Conservation (phyloP, 129 eudicot genomes). For the Scalesia atractyloides region DNA sequence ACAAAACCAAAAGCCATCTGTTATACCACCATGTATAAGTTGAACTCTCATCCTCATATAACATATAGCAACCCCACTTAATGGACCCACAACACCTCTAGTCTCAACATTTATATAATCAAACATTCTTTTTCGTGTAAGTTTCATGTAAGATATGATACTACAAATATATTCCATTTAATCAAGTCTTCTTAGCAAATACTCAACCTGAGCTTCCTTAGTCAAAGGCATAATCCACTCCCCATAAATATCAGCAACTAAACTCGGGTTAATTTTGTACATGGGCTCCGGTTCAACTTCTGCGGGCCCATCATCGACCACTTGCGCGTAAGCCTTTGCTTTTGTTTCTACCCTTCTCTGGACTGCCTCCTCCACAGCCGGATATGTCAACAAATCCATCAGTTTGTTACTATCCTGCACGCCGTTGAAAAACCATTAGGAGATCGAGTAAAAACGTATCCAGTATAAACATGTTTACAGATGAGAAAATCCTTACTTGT, state of each 20-base stretch:
- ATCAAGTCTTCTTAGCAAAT: constrained; percentile 74
- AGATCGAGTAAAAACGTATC: background rate
- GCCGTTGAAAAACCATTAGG: background rate
- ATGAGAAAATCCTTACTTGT: constrained; percentile 45
- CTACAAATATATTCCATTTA: constrained; percentile 6
- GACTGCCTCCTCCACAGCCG: constrained; percentile 65
- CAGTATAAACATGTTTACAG: background rate
- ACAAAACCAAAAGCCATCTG: too few relatives aligned
- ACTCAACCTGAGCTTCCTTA: constrained; percentile 76
- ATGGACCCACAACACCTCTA: too few relatives aligned
- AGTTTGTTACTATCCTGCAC: constrained; percentile 54
- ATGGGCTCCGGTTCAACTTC: constrained; percentile 44
- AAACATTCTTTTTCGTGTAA: too few relatives aligned
- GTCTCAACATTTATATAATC: too few relatives aligned
- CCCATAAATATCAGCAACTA: constrained; percentile 78
- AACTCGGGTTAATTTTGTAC: constrained; percentile 73
- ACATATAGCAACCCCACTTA: too few relatives aligned
- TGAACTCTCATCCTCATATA: too few relatives aligned
- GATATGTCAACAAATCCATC: constrained; percentile 70
- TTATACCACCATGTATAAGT: too few relatives aligned
- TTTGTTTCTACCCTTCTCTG: constrained; percentile 68
- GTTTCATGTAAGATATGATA: background rate
- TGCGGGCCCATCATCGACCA: constrained; percentile 23
- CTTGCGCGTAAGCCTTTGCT: constrained; percentile 68
- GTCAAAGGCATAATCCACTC: constrained; percentile 94